Conservation (phyloP, 495 filamentous ascomycete species). For the Penicillium roqueforti region DNA sequence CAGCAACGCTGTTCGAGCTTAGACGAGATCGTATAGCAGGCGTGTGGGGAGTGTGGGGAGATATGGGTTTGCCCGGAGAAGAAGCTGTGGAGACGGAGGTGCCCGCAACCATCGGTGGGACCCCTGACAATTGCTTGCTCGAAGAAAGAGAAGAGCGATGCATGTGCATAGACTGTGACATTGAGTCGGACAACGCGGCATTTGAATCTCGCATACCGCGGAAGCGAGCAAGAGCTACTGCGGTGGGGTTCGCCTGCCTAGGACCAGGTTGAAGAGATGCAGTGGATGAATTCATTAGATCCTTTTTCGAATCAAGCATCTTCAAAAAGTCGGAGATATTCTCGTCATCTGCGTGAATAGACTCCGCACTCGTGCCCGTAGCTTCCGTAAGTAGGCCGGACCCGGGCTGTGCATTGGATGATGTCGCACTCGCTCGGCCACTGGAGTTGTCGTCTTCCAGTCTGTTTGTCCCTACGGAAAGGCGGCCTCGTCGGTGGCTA, state of each 20-base stretch:
- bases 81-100: conserved; percentile 81
- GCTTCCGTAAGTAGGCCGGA: conserved; percentile 78
- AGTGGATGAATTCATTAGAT: conserved; percentile 62
- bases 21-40: conserved; percentile 90
- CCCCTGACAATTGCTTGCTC: conserved; percentile 76
- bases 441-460: conserved; percentile 87
- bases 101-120: conserved; percentile 78
- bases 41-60: conserved; percentile 90
- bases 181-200: conserved; percentile 77
- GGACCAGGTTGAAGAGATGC: conserved; percentile 54
- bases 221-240: conserved; percentile 69
- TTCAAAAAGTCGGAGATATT: conserved; percentile 91
- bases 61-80: conserved; percentile 86
- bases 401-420: conserved; percentile 77
- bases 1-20: conserved; percentile 80
- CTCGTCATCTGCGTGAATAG: conserved; percentile 80
- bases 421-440: conserved; percentile 78
- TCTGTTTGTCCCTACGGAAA: conserved; percentile 64
- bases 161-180: conserved; percentile 77
- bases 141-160: conserved; percentile 80
- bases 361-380: conserved; percentile 69
- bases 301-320: conserved; percentile 74
- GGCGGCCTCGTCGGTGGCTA: conserved; percentile 71
- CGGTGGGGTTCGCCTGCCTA: conserved; percentile 53
- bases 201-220: conserved; percentile 84